Base-by-base conservation (phyloP, 106 monocot genomes). In the Allium fistulosum region DNA sequence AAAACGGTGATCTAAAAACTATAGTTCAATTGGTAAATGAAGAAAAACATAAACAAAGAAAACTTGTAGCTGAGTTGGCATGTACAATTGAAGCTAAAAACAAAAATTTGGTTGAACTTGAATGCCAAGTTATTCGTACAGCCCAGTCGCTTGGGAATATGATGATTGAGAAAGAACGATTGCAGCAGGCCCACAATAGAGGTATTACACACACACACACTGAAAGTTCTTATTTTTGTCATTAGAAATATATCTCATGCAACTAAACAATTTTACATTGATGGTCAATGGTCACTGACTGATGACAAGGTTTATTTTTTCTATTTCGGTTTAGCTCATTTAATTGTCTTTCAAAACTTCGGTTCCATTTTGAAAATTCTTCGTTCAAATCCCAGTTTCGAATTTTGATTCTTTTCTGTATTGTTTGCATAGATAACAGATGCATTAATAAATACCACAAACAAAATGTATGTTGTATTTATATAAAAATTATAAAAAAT, bases 1-100 rank as follows among this genome's bases (percentile, higher is more conserved):
- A 80, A 63, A 80, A 82, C 57, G 94, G 86, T 46, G 86, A 87
- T 37, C 60, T 94, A 12, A 94, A 87, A 76, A 80, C 86, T 11
- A 57, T 94, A 13, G 27, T 14, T 11, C 84, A 87, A 8, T 68
- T 84, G 17, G 18, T 67, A 18, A 18, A 71, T 27, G 81, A 90
- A 71, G 84, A 80, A 49, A 53, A 62, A 6, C 57, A 60, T 13
- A 84, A 81, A 71, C 86, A 48, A 13, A 71, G 67, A 11, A 84
- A 72, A 62, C 70, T 84, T 69, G 84, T 90, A 22, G 80, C 74
- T 11, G 69, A 72, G 67, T 59, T 86, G 37, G 59, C 78, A 17
- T 51, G 61, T 17, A 62, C 76, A 62, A 86, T 90, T 22, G 81
- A 79, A 17, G 77, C 53, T 7, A 83, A 70, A 51, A 76, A 66